Evolutionary conservation across 192 early-diverging fungal genomes (phyloP), one percentile per base, ranked within the genome.

Genomic region (Rhizoclosmatium globosum): DNA sequence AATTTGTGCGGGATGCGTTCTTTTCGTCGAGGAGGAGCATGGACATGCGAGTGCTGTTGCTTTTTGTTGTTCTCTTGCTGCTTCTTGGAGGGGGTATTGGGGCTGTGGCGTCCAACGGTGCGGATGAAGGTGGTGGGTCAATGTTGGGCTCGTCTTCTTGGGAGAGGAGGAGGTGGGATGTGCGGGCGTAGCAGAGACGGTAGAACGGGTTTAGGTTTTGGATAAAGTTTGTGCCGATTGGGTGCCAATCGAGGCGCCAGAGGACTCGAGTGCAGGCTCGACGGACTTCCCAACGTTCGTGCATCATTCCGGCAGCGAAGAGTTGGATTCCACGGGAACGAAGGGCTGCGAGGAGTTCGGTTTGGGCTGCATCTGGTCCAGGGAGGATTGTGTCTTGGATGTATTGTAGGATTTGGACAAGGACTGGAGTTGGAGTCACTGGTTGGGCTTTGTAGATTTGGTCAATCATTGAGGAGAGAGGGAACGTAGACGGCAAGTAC

Each of bases 251-350:
- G 56, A 95, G 83, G 60, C 92, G 86, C 48, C 91, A 87, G 44
- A 95, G 91, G 19, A 95, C 82, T 31, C 90, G 83, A 21, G 94
- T 87, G 1, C 93, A 92, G 65, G 92, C 87, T 23, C 82, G 70
- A 43, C 94, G 85, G 9, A 95, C 91, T 19, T 78, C 85, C 9
- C 85, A 81, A 19, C 89, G 85, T 2, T 92, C 91, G 71, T 96
- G 94, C 80, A 94, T 94, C 66, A 96, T 85, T 17, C 94, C 94
- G 44, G 90, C 85, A 19, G 92, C 93, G 9, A 96, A 77, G 6
- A 72, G 13, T 19, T 21, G 23, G 11, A 72, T 59, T 19, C 70
- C 70, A 21, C 42, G 17, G n/a, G 70, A 57, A 7, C 70, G 48
- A 0, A 72, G 53, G 15, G 9, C 50, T 15, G 70, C 70, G 2